Percentiles rank a stretch among this genome's conserved stretches.
phyloP scores from a whole-genome alignment of 345 rosid species.

The Populus ilicifolia region DNA sequence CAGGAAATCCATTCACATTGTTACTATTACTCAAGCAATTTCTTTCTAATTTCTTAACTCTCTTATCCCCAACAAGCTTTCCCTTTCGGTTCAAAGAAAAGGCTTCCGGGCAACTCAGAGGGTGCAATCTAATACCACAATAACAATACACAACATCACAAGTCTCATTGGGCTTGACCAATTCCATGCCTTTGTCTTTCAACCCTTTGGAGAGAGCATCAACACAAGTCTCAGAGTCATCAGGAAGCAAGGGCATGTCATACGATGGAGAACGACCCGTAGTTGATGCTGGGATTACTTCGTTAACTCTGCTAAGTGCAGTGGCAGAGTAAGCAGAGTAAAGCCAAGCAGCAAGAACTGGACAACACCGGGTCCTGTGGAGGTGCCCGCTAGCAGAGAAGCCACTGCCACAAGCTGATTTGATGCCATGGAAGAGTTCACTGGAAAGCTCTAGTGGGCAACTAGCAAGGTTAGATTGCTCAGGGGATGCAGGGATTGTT shows the following conservation, averaged over 20 bases:
- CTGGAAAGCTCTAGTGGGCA: slow-evolving; percentile 72
- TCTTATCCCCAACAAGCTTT: slow-evolving; percentile 56
- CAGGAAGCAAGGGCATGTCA: slow-evolving; percentile 83
- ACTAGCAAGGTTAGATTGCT: slow-evolving; percentile 61
- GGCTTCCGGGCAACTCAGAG: slow-evolving; percentile 62
- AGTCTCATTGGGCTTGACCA: slow-evolving; percentile 63
- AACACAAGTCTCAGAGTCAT: slow-evolving; percentile 91
- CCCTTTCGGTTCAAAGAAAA: slow-evolving; percentile 51
- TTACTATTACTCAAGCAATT: slow-evolving; percentile 58
- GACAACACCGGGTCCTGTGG: slow-evolving; percentile 68
- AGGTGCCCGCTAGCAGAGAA: slow-evolving; percentile 32
- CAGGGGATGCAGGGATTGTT: slow-evolving; percentile 92
- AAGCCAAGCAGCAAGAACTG: slow-evolving; percentile 85
- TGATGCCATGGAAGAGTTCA: slow-evolving; percentile 59
- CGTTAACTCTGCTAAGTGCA: slow-evolving; percentile 38
- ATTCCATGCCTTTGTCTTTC: slow-evolving; percentile 58
- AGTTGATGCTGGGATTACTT: slow-evolving; percentile 10
- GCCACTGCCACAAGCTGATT: slow-evolving; percentile 46
- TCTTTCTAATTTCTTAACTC: slow-evolving; percentile 58
- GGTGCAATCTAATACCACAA: slow-evolving; percentile 83
- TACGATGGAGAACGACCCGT: slow-evolving; percentile 31
- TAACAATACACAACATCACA: slow-evolving; percentile 86
- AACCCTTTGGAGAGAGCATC: slow-evolving; percentile 58
- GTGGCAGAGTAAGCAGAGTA: slow-evolving; percentile 81
- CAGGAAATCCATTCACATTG: slow-evolving; percentile 49